A percentile compares a stretch with the other conserved stretches of the same genome.
phyloP scores from a whole-genome alignment of 2,329 filamentous ascomycete genomes.

The Penicillium decumbens region DNA sequence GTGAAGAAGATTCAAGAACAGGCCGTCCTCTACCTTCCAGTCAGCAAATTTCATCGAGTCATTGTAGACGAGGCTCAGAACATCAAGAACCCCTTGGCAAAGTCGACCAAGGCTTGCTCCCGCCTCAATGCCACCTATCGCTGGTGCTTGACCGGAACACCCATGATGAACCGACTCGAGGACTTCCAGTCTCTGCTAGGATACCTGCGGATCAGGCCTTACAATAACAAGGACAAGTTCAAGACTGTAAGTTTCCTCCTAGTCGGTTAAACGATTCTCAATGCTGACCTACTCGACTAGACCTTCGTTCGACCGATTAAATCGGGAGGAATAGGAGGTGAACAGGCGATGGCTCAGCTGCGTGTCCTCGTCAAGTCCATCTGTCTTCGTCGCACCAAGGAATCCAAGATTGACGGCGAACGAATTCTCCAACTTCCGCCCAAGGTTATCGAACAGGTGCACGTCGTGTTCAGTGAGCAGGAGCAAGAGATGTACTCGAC shows the following conservation, averaged over 20 bases:
- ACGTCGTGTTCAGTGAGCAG: slow-evolving; percentile 63
- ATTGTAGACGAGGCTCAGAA: slow-evolving; percentile 76
- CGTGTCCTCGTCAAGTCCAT: slow-evolving; percentile 73
- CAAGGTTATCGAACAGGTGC: slow-evolving; percentile 58
- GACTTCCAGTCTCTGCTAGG: slow-evolving; percentile 74
- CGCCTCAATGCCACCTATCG: slow-evolving; percentile 58
- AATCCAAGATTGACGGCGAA: slow-evolving; percentile 71
- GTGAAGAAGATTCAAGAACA: slow-evolving; percentile 2
- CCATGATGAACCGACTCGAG: slow-evolving; percentile 79
- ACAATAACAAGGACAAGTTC: slow-evolving; percentile 62
- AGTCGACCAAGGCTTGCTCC: slow-evolving; percentile 57
- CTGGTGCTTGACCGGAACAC: slow-evolving; percentile 74
- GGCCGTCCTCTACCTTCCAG: slow-evolving; percentile 52
- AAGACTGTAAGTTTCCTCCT: slow-evolving; percentile 42
- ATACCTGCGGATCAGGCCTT: slow-evolving; percentile 73
- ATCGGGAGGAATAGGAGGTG: slow-evolving; percentile 26
- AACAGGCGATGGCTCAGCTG: slow-evolving; percentile 62
- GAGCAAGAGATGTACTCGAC: slow-evolving; percentile 62
- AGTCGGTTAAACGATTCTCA: not conserved
- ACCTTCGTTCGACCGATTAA: slow-evolving; percentile 55
- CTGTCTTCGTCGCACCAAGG: slow-evolving; percentile 77
- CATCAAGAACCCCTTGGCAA: slow-evolving; percentile 70
- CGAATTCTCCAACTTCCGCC: slow-evolving; percentile 66
- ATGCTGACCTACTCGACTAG: slow-evolving; percentile 4
- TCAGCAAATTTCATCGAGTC: slow-evolving; percentile 62